A percentile compares a stretch with the other conserved stretches of the same genome.
phyloP scores from a whole-genome alignment of 2,329 filamentous ascomycete species.

The Monilinia vaccinii-corymbosi region DNA sequence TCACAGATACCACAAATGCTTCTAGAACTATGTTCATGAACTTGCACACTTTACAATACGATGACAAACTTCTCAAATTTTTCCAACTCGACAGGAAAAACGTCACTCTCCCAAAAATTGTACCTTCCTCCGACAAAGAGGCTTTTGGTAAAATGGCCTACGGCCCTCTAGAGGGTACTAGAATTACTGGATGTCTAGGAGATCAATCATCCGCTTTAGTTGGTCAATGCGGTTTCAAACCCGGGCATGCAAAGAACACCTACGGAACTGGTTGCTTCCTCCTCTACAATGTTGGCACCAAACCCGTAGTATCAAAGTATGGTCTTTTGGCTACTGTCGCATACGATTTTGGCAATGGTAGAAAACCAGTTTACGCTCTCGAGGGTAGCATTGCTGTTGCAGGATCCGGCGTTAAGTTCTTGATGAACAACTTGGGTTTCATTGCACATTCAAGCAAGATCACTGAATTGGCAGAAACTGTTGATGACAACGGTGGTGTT shows the following conservation, averaged over 20 bases:
- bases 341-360: constrained; percentile 60
- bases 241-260: constrained; percentile 77
- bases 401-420: constrained; percentile 70
- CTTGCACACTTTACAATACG: constrained; percentile 65
- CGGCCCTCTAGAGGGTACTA: constrained; percentile 59
- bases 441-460: constrained; percentile 43
- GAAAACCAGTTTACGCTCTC: constrained; percentile 59
- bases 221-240: constrained; percentile 73
- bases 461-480: constrained; percentile 41
- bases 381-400: constrained; percentile 80
- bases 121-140: constrained; percentile 60
- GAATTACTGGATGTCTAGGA: constrained; percentile 67
- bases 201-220: constrained; percentile 75
- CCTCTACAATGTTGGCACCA: constrained; percentile 72
- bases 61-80: constrained; percentile 63
- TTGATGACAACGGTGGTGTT: constrained; percentile 69
- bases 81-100: constrained; percentile 64
- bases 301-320: constrained; percentile 76
- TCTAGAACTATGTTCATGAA: constrained; percentile 86
- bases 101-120: constrained; percentile 65
- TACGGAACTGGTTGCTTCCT: constrained; percentile 82
- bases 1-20: constrained; percentile 77
- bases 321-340: constrained; percentile 81
- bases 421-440: constrained; percentile 55
- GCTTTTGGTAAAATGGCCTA: constrained; percentile 60